Base-by-base conservation (phyloP, 1,284 basidiomycete genomes). In the Prillingera fragicola region DNA sequence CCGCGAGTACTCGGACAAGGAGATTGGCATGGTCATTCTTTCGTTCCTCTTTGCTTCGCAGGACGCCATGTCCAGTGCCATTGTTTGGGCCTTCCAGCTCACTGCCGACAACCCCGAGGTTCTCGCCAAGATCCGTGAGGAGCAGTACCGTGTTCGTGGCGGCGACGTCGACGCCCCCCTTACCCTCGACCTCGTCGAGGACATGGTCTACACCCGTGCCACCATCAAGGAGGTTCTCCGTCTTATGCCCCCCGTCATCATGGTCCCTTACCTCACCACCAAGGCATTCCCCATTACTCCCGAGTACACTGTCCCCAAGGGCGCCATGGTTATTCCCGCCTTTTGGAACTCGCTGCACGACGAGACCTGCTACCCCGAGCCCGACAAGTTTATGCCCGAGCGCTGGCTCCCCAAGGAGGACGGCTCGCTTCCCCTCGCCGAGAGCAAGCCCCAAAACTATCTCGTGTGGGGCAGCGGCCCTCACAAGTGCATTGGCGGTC, bases 21-120 rank as follows among this genome's bases (percentile, higher is more conserved):
- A 98, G 73, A 98, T 98, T 79, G 91, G 84, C 24, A 88, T 96
- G 84, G 91, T 95, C 56, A 73, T 95, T 31, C 82, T 98, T 62
- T 90, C 87, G 17, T 98, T 98, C 83, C 76, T 98, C 48, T 98
- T 98, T 62, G 94, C 95, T 8, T 89, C 85, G 21, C 94, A 98
- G 75, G 94, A 98, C 68, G 94, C 94, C 50, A 97, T 98, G 94
- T 88, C 87, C 65, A 86, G 83, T 51, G 88, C 88, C 41, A 75
- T 73, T 41, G 67, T 92, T 62, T 97, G 89, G 71, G 83, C 83
- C 33, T 94, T 98, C 81, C 95, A 98, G 74, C 87, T 94, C 70
- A 78, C 96, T 37, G 87, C 88, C 33, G 94, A 98, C 72, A 79
- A 87, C 61, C 94, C 94, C 4, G 85, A 92, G 21, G 74, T 95